Evolutionary conservation across 176 grass and related monocot genomes (phyloP), one percentile per base, ranked within the genome.

Genomic region (Phoenix dactylifera): DNA sequence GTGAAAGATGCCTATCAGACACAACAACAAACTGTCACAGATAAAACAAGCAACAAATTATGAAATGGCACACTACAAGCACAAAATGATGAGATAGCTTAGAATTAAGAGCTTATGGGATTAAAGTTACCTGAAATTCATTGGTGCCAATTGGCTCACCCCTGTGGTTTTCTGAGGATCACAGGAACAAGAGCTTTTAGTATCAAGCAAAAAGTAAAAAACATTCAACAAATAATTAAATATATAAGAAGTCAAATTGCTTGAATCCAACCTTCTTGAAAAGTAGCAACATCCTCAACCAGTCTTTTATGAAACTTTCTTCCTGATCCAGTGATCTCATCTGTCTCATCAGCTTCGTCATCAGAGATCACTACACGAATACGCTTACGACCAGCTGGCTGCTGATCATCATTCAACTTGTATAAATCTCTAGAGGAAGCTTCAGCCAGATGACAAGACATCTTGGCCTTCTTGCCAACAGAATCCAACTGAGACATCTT

Each of bases 311-410:
- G 70, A 58, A 49, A 18, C 3, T 4, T 32, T 54, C 52, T 80
- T 78, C 75, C 83, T 24, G 72, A 60, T 30, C 48, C 75, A 78
- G 80, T 50, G 29, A 60, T 85, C 52, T 82, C 71, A 67, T 54
- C 58, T 55, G 24, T 23, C 16, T 85, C 82, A 22, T 91, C 84
- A 73, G 69, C 64, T 82, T 97, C 91, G 72, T 97, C 92, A 77
- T 97, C 92, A 57, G 92, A 91, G 63, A 97, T 59, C 67, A 97
- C 67, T 52, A 97, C 73, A 29, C 87, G 86, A 49, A 67, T 59
- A 80, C 87, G 87, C 71, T 88, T 97, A 71, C 81, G 78, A 70
- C 80, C 72, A 78, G 74, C 59, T 50, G 58, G 74, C 26, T 60
- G 54, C 49, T 82, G 78, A 73, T 82, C 71, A 69, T 51, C 53